Conservation (phyloP, 2,329 filamentous ascomycete genomes). For the Anthostomella pinea region DNA sequence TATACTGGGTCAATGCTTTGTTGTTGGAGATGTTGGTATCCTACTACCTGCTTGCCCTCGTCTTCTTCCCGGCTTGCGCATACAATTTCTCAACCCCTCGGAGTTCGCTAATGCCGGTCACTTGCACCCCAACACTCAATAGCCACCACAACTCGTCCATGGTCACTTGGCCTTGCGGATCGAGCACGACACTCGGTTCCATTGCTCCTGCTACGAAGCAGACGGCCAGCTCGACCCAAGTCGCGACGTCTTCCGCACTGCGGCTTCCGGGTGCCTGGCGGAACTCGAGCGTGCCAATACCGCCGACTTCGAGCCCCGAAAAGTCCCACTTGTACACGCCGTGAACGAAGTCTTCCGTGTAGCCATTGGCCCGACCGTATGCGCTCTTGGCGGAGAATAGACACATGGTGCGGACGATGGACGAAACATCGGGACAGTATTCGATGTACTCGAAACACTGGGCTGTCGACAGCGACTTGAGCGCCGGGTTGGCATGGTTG, state of each 20-base stretch:
- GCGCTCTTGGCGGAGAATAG: slow-evolving; percentile 29
- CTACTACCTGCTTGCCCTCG: neutral
- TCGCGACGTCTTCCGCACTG: slow-evolving; percentile 28
- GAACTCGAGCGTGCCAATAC: slow-evolving; percentile 36
- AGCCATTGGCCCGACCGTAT: slow-evolving; percentile 31
- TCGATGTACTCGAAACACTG: slow-evolving; percentile 28
- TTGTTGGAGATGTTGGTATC: no score
- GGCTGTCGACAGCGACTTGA: slow-evolving; percentile 17
- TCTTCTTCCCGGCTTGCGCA: neutral
- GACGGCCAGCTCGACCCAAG: slow-evolving; percentile 33
- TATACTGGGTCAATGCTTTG: no score
- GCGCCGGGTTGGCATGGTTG: slow-evolving; percentile 28
- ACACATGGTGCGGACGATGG: slow-evolving; percentile 33
- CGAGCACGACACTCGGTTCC: neutral
- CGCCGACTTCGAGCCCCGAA: slow-evolving; percentile 24
- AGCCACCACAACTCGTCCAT: slow-evolving; percentile 14
- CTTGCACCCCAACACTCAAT: slow-evolving; percentile 5
- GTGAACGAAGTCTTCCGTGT: slow-evolving; percentile 34
- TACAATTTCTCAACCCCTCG: slow-evolving; percentile 6
- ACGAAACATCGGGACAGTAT: slow-evolving; percentile 9
- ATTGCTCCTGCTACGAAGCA: slow-evolving; percentile 32
- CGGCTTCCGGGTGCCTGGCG: slow-evolving; percentile 35
- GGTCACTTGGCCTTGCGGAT: neutral
- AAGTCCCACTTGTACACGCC: slow-evolving; percentile 42
- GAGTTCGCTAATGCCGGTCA: slow-evolving; percentile 5